These are phyloP conservation scores for Jatropha podagrica DNA, from an alignment of 441 rosid species.

Conservation along the genomic window DNA sequence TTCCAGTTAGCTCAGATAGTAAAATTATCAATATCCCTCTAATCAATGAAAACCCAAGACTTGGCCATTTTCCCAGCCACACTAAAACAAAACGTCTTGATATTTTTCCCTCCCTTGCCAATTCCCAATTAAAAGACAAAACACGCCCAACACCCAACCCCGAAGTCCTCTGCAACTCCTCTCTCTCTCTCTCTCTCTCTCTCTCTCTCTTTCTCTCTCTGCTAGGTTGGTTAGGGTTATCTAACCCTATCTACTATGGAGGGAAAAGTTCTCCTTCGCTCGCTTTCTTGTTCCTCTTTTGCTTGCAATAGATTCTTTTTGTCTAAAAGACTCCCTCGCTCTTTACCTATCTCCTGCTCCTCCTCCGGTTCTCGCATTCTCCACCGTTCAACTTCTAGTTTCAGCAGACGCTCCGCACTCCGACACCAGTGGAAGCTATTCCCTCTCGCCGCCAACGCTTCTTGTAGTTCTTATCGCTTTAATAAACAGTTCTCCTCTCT, in stretches of 20 bases:
- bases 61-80: constrained; percentile 5
- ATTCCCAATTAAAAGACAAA: neutral
- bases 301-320: constrained; percentile 45
- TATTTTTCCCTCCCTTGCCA: neutral
- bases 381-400: constrained; percentile 30
- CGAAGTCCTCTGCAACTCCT: neutral
- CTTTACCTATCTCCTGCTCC: constrained; percentile 26
- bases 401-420: constrained; percentile 33
- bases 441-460: constrained; percentile 11
- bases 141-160: neutral
- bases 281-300: constrained; percentile 36
- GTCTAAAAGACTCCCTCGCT: constrained; percentile 56
- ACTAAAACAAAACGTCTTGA: neutral
- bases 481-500: constrained; percentile 46
- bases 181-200: no score
- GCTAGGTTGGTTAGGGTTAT: constrained; percentile 10
- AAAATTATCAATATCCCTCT: neutral
- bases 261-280: constrained; percentile 57
- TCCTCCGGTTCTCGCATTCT: constrained; percentile 18
- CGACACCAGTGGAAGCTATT: constrained; percentile 32
- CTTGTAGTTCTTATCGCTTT: constrained; percentile 31
- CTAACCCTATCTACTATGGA: constrained; percentile 34
- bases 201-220: neutral
- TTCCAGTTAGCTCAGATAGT: no score
- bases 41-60: constrained; percentile 7